A percentile compares a stretch with the other conserved stretches of the same genome.
Conservation (phyloP, 2,329 filamentous ascomycete genomes). For the Penicillium rolfsii region DNA sequence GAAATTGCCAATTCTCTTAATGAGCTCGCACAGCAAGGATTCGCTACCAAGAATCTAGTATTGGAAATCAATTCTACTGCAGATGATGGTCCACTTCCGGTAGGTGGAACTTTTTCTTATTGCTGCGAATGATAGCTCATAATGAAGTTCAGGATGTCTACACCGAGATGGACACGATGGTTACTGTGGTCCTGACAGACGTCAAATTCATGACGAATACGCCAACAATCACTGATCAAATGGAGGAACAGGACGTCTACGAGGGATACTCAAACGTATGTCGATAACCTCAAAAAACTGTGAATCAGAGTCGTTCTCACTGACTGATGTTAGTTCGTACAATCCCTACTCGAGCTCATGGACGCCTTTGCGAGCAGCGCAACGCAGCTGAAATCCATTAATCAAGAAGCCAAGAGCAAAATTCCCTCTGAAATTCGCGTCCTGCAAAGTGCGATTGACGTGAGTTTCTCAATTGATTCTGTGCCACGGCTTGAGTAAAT, state of each 20-base stretch:
- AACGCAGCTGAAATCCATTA: conserved; percentile 10
- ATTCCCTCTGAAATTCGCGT: neutral
- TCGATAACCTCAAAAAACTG: neutral
- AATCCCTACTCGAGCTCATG: conserved; percentile 20
- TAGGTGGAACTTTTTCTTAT: neutral
- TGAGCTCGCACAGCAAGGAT: conserved; percentile 17
- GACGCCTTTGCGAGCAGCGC: conserved; percentile 18
- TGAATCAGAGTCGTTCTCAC: neutral
- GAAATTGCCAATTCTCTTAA: conserved; percentile 20
- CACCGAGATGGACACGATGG: conserved; percentile 14
- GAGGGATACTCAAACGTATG: conserved; percentile 22
- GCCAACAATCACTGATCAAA: conserved; percentile 9
- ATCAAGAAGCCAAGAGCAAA: conserved; percentile 8
- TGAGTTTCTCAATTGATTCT: neutral
- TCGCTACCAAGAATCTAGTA: conserved; percentile 16
- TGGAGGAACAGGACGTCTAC: conserved; percentile 15
- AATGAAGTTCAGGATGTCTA: conserved; percentile 7
- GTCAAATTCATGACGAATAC: conserved; percentile 13
- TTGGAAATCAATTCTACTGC: conserved; percentile 12
- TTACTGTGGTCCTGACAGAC: conserved; percentile 12
- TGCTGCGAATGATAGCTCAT: neutral
- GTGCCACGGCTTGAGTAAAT: neutral
- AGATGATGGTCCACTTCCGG: conserved; percentile 11
- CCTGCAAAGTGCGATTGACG: neutral
- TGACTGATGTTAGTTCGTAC: conserved; percentile 12